Conservation (phyloP, 108 stramenopile species). For the Craspedostauros australis region DNA sequence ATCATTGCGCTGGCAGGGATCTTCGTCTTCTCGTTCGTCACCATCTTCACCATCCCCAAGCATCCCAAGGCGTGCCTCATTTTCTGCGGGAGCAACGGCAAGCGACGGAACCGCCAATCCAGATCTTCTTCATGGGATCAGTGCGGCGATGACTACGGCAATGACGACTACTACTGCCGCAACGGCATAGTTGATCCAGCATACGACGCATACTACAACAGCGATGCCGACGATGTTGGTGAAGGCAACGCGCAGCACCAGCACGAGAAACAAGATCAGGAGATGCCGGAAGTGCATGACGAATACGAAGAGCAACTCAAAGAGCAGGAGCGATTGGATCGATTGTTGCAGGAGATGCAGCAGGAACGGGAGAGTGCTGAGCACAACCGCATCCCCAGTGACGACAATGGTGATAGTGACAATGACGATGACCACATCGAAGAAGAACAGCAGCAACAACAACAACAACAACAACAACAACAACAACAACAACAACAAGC, state of each 20-base stretch:
- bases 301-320: conserved; percentile 12
- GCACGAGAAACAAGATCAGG: background rate
- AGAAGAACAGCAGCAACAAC: background rate
- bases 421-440: background rate
- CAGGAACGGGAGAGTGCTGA: background rate
- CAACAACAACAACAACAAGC: conserved; percentile 2
- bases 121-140: background rate
- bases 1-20: conserved; percentile 16
- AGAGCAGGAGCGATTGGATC: conserved; percentile 20
- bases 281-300: conserved; percentile 6
- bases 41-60: conserved; percentile 35
- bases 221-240: background rate
- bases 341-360: conserved; percentile 8
- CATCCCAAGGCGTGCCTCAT: conserved; percentile 10
- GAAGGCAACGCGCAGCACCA: background rate
- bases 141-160: background rate
- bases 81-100: conserved; percentile 1
- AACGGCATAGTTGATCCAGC: background rate
- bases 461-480: background rate
- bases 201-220: background rate
- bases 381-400: background rate
- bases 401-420: background rate
- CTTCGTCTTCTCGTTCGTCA: conserved; percentile 25
- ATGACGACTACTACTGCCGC: background rate
- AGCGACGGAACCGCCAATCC: background rate